Evolutionary conservation across 768 basidiomycete genomes (phyloP), one percentile per base, ranked within the genome.

Genomic region (Rhodotorula graminis): DNA sequence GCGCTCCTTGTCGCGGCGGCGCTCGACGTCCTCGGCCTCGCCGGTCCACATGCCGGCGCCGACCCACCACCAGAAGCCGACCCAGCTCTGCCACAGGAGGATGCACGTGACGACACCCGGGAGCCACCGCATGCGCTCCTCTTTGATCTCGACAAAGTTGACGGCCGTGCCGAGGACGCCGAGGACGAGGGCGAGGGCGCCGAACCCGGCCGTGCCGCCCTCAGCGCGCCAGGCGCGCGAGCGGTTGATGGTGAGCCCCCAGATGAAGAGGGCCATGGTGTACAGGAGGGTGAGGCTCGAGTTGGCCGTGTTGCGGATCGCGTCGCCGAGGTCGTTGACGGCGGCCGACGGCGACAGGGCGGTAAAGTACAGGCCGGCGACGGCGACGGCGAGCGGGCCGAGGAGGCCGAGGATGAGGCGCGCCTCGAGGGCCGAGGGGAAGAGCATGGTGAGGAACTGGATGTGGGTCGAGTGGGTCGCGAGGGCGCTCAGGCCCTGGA

Each of bases 251-350:
- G 91, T 82, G 72, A 91, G 84, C 47, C 96, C 96, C 96, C 96
- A 99, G 71, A 96, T 87, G 80, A 92, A 84, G 70, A 99, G 89
- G 7, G 91, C 87, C 47, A 86, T 81, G 21, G 93, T 93, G 83
- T 97, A 99, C 67, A 99, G 88, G 66, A 99, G 86, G 53, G 94
- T 91, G n/a, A 98, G 87, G 0, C 94, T 90, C 3, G 93, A 93
- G 81, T 96, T 96, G 87, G 93, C 95, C 72, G 96, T 89, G 82
- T 96, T 95, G 71, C 90, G 88, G 33, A 92, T 87, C 37, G 89
- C 89, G 67, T 86, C 85, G 61, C 92, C 87, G 61, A 91, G 80
- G 68, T 82, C 80, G 53, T 83, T 83, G 63, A 88, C 84, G 31
- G 79, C 79, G 23, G 80, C 78, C 29, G 75, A 73, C 2, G 76